A percentile compares a stretch with the other conserved stretches of the same genome.
These are phyloP conservation scores for Pascua sp. DNA, from an alignment of 1,284 basidiomycete species.

Conservation along the genomic window DNA sequence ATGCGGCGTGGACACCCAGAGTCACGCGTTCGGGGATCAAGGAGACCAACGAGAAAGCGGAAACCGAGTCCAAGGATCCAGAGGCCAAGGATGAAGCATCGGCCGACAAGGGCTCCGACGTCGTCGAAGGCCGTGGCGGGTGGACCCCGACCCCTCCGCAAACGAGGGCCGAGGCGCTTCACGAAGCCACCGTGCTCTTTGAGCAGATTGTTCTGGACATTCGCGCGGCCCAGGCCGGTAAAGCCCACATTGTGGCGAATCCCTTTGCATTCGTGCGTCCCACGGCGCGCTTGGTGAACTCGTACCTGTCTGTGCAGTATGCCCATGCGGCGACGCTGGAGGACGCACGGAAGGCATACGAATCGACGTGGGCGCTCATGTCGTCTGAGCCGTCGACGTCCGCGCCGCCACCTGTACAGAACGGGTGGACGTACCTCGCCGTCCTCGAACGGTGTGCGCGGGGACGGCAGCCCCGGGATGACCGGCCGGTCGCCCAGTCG, in stretches of 20 bases:
- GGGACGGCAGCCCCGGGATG: constrained; percentile 16
- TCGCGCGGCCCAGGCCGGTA: constrained; percentile 7
- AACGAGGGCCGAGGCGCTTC: constrained; percentile 66
- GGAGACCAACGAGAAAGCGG: not conserved
- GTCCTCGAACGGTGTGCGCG: constrained; percentile 64
- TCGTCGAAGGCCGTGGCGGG: no score
- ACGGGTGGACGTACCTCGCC: constrained; percentile 61
- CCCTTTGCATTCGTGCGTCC: constrained; percentile 62
- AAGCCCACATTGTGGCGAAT: constrained; percentile 22
- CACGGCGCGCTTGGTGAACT: constrained; percentile 66
- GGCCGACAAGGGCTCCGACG: no score
- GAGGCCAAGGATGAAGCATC: not conserved
- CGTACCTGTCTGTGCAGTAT: constrained; percentile 72
- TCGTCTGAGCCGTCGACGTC: constrained; percentile 38
- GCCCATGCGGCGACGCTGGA: constrained; percentile 54
- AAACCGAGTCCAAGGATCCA: constrained; percentile 4
- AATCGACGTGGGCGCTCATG: constrained; percentile 26
- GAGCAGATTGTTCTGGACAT: constrained; percentile 61
- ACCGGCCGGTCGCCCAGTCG: constrained; percentile 16
- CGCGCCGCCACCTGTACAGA: constrained; percentile 39
- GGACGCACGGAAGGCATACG: constrained; percentile 43
- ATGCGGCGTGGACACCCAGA: constrained; percentile 68
- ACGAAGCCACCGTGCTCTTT: constrained; percentile 70
- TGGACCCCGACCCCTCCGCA: constrained; percentile 51
- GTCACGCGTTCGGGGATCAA: constrained; percentile 9